These are phyloP conservation scores for Pichia sp. DNA, from an alignment of 1,139 yeast species.

Conservation along the genomic window DNA sequence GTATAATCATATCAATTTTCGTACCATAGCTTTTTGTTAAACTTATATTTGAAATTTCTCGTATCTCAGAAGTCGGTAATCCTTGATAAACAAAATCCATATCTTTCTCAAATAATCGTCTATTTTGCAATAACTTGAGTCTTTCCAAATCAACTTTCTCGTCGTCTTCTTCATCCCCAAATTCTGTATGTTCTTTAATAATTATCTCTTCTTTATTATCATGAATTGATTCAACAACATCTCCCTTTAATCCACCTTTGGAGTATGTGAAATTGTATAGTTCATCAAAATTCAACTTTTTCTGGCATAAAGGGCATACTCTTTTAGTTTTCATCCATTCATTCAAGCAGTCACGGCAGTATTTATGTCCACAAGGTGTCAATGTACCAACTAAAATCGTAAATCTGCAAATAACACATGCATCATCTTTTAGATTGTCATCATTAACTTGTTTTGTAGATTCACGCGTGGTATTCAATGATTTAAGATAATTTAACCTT, in stretches of 20 bases:
- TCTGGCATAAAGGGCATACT: slow-evolving; percentile 77
- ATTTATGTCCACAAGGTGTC: slow-evolving; percentile 86
- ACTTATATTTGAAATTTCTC: slow-evolving; percentile 41
- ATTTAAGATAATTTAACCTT: slow-evolving; percentile 55
- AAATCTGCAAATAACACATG: slow-evolving; percentile 74
- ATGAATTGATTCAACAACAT: slow-evolving; percentile 31
- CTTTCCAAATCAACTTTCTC: slow-evolving; percentile 2
- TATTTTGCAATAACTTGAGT: slow-evolving; percentile 15
- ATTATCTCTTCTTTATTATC: slow-evolving; percentile 5
- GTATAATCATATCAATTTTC: slow-evolving; percentile 75
- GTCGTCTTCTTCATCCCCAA: background rate
- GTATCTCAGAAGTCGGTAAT: slow-evolving; percentile 36
- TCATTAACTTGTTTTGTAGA: slow-evolving; percentile 9
- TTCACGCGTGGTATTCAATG: slow-evolving; percentile 31
- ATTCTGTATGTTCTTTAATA: background rate
- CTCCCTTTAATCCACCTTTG: slow-evolving; percentile 40
- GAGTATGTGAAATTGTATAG: slow-evolving; percentile 55
- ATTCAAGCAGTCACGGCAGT: slow-evolving; percentile 68
- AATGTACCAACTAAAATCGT: slow-evolving; percentile 67
- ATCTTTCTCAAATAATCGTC: slow-evolving; percentile 24
- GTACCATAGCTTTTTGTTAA: slow-evolving; percentile 52
- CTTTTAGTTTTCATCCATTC: slow-evolving; percentile 55
- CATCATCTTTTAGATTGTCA: slow-evolving; percentile 27
- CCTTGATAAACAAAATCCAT: slow-evolving; percentile 45
- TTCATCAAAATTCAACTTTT: slow-evolving; percentile 37